Evolutionary conservation across 345 rosid genomes (phyloP).

Genomic region (Eucalyptus albens): DNA sequence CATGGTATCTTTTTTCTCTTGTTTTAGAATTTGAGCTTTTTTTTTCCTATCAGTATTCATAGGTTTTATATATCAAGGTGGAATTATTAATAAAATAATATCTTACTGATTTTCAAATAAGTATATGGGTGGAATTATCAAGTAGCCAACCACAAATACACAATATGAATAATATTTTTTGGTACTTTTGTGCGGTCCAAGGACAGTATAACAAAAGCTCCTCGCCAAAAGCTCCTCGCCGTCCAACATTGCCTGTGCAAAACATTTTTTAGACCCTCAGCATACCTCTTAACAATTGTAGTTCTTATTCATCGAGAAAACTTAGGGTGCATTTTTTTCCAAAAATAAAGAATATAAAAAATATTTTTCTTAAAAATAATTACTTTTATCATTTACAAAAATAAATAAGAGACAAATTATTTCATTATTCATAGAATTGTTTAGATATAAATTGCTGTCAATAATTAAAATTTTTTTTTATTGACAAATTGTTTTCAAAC

Average conservation of each 20-base stretch:
- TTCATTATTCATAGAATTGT: too few species aligned
- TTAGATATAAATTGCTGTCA: too few species aligned
- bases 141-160: neutral
- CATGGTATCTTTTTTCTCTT: neutral
- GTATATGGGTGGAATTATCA: neutral
- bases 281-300: too few species aligned
- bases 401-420: too few species aligned
- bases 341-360: too few species aligned
- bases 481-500: too few species aligned
- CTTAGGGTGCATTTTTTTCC: too few species aligned
- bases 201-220: neutral
- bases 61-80: neutral
- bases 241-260: neutral
- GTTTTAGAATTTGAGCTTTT: neutral
- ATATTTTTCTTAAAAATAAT: too few species aligned
- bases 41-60: neutral
- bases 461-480: too few species aligned
- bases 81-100: too few species aligned
- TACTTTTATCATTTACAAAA: too few species aligned
- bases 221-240: neutral
- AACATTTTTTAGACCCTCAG: too few species aligned
- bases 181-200: neutral
- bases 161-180: neutral
- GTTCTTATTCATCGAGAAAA: neutral
- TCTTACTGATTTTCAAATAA: neutral